Conservation (phyloP, 2,329 filamentous ascomycete species). For the Fusarium sp. region DNA sequence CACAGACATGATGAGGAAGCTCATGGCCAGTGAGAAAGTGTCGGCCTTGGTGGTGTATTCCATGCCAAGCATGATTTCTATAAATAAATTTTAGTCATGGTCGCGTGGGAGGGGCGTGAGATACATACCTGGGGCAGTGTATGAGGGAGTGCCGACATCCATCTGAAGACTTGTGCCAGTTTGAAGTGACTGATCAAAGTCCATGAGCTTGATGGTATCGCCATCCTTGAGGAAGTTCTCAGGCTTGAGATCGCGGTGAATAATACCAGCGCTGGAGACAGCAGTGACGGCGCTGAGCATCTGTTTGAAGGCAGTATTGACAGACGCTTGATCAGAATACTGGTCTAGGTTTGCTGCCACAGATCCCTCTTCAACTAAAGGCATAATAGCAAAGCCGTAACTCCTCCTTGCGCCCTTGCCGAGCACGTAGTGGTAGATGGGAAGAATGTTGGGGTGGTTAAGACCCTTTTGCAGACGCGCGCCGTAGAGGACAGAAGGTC, state of each 20-base stretch:
- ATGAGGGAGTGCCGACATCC: constrained; percentile 22
- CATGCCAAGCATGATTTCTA: constrained; percentile 13
- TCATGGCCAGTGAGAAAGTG: constrained; percentile 17
- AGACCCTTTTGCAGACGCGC: constrained; percentile 7
- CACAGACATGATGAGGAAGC: constrained; percentile 21
- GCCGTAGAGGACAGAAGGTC: constrained; percentile 10
- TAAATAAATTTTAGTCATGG: background rate
- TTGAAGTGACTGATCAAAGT: constrained; percentile 20
- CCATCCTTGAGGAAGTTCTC: constrained; percentile 34
- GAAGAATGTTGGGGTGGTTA: constrained; percentile 13
- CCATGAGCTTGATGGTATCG: constrained; percentile 25
- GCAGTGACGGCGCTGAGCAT: constrained; percentile 26
- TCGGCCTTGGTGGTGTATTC: constrained; percentile 21
- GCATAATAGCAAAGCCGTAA: constrained; percentile 24
- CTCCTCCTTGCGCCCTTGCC: background rate
- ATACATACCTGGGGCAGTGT: constrained; percentile 18
- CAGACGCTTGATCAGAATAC: constrained; percentile 8
- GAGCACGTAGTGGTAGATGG: constrained; percentile 2
- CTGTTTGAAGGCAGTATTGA: constrained; percentile 22
- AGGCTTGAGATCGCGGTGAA: constrained; percentile 26
- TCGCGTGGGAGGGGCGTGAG: background rate
- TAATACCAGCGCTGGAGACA: constrained; percentile 16
- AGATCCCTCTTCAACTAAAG: background rate
- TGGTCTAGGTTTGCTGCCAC: background rate
- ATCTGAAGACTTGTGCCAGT: constrained; percentile 1